Evolutionary conservation across 495 filamentous ascomycete genomes (phyloP), one percentile per base, ranked within the genome.

Genomic region (Lepidopterella palustris): DNA sequence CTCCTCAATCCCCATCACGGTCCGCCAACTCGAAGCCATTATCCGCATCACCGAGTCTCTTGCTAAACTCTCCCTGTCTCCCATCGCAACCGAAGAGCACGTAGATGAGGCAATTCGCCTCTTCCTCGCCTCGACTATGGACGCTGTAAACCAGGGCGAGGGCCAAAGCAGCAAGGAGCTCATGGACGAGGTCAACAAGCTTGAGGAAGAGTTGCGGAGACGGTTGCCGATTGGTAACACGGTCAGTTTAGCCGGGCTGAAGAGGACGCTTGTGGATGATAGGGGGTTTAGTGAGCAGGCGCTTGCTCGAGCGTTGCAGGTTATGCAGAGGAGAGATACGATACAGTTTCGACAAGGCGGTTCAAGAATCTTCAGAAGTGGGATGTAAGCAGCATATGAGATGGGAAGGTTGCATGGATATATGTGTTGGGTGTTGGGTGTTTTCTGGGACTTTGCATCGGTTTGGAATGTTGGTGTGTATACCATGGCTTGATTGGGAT

Each of bases 81-180:
- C 91, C 25, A 78, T 96, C 26, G 93, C 92, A 21, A 90, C 86
- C 1, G 91, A 95, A 72, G 78, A 82, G 53, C 93, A 99, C 72
- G 93, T 99, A 51, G 91, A 99, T 70, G 93, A 99, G 76, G 93
- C 95, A 1, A 99, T 99, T 68, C 87, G 95, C 0, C 82, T 99
- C 27, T 99, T 99, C 85, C 77, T 99, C 4, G 95, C 92, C 45
- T 89, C 84, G 1, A 99, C 93, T 51, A 99, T 99, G 93, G 92
- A 99, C 72, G 93, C 93, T 2, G 89, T 97, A 40, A 89, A 88
- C 45, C 90, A 96, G 67, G 93, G 92, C 26, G 84, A 86, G 55
- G 85, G 83, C 53, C 82, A 87, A 59, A 88, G 87, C 48, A 89
- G 81, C 73, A 86, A 86, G 65, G 93, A 97, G 74, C 79, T 97